Percentiles rank a stretch among this genome's conserved stretches.
Conservation (phyloP, 192 early-diverging fungal genomes). For the Allomyces macrogynus region DNA sequence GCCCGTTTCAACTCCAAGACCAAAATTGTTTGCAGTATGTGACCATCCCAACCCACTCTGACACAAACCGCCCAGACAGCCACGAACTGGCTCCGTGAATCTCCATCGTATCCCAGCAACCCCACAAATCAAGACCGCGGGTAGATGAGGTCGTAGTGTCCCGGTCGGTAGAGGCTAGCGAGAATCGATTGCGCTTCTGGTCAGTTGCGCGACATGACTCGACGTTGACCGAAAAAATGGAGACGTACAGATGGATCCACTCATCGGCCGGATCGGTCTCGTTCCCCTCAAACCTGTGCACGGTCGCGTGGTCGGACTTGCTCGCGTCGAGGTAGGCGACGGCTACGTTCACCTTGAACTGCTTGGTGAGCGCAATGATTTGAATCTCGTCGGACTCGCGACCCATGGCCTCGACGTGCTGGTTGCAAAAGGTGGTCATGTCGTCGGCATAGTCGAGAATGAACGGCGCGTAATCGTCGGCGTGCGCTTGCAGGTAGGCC, state of each 20-base stretch:
- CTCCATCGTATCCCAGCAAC: too few species aligned
- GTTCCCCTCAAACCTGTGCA: neutral
- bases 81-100: too few species aligned
- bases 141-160: neutral
- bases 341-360: conserved; percentile 34
- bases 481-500: conserved; percentile 28
- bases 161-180: neutral
- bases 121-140: too few species aligned
- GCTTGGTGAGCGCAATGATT: conserved; percentile 51
- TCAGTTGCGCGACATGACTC: too few species aligned
- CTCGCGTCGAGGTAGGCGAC: conserved; percentile 11
- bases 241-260: too few species aligned
- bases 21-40: too few species aligned
- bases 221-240: too few species aligned
- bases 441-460: conserved; percentile 17
- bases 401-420: conserved; percentile 34
- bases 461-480: conserved; percentile 35
- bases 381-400: conserved; percentile 62
- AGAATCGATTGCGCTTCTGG: neutral
- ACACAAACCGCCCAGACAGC: too few species aligned
- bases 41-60: too few species aligned
- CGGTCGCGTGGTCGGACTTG: neutral
- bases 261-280: neutral
- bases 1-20: too few species aligned
- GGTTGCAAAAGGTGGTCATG: conserved; percentile 23